phyloP scores from a whole-genome alignment of 2,329 filamentous ascomycete genomes.

The Arthroderma sp. region DNA sequence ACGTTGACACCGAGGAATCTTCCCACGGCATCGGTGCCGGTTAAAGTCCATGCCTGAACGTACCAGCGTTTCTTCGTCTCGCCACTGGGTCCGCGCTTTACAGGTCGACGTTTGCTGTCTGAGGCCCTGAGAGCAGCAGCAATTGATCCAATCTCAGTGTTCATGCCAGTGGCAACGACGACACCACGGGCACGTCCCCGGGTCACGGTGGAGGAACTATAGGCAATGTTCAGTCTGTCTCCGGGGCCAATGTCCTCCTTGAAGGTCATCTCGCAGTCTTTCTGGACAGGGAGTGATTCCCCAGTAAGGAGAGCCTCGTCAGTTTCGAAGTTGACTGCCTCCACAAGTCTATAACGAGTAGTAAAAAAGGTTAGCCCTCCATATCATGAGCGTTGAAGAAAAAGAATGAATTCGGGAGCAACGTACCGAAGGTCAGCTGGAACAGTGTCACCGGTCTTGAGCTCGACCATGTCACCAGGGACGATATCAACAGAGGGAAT shows the following conservation, averaged over 20 bases:
- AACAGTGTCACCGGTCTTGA: constrained; percentile 38
- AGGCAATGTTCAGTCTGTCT: constrained; percentile 51
- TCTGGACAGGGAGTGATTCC: constrained; percentile 48
- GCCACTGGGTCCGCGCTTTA: constrained; percentile 41
- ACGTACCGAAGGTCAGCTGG: constrained; percentile 35
- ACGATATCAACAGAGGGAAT: constrained; percentile 46
- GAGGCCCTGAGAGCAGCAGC: constrained; percentile 51
- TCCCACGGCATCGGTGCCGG: constrained; percentile 46
- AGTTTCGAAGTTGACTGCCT: constrained; percentile 48
- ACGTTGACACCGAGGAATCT: constrained; percentile 56
- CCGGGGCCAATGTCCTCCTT: constrained; percentile 44
- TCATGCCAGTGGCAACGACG: constrained; percentile 49
- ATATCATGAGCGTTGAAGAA: background rate
- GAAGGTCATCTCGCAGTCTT: constrained; percentile 41
- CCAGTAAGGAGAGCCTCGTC: constrained; percentile 53
- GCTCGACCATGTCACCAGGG: constrained; percentile 47
- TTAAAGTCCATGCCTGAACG: constrained; percentile 40
- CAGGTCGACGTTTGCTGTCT: constrained; percentile 40
- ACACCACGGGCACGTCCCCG: constrained; percentile 50
- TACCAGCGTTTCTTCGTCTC: constrained; percentile 44
- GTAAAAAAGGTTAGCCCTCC: background rate
- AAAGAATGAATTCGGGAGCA: background rate
- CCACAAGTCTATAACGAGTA: constrained; percentile 30
- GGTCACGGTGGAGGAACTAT: constrained; percentile 50
- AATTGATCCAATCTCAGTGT: constrained; percentile 54